Evolutionary conservation across 306 rosid genomes (phyloP).

Genomic region (Sicyos baderoa): DNA sequence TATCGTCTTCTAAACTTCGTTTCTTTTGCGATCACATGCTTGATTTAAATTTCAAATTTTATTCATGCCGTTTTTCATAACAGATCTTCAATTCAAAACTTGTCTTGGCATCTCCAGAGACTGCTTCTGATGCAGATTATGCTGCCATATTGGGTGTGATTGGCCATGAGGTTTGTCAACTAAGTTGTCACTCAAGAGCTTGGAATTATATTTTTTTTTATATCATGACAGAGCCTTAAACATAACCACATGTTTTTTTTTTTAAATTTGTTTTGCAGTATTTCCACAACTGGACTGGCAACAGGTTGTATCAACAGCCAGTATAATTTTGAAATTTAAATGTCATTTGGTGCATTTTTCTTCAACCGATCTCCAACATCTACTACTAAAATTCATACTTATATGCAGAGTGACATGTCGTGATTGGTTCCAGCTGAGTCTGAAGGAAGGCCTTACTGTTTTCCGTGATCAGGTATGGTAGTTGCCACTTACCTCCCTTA

Average conservation of each 20-base stretch:
- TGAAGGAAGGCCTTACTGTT: conserved; percentile 97
- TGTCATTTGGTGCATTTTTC: conserved; percentile 13
- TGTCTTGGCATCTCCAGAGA: conserved; percentile 93
- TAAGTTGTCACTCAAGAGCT: conserved; percentile 20
- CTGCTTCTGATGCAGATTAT: conserved; percentile 85
- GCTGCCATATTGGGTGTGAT: conserved; percentile 96
- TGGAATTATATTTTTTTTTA: conserved; percentile 16
- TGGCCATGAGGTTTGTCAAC: conserved; percentile 88
- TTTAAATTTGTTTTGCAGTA: conserved; percentile 75
- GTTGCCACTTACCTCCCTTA: background rate
- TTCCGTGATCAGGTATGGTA: conserved; percentile 81
- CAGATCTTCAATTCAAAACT: conserved; percentile 91
- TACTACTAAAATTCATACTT: background rate
- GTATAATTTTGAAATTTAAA: background rate
- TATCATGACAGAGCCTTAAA: background rate
- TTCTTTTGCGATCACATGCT: background rate
- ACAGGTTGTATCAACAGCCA: conserved; percentile 51
- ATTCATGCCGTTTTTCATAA: conserved; percentile 13
- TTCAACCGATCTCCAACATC: conserved; percentile 4
- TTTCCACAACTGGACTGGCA: conserved; percentile 99
- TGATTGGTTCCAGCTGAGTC: conserved; percentile 99
- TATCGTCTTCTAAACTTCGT: conserved; percentile 29
- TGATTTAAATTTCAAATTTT: conserved; percentile 1
- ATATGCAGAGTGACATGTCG: conserved; percentile 86
- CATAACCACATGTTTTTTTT: conserved; percentile 25